Evolutionary conservation across 1,139 yeast genomes (phyloP), one percentile per base, ranked within the genome.

Genomic region (Yamadazyma jaroonii): DNA sequence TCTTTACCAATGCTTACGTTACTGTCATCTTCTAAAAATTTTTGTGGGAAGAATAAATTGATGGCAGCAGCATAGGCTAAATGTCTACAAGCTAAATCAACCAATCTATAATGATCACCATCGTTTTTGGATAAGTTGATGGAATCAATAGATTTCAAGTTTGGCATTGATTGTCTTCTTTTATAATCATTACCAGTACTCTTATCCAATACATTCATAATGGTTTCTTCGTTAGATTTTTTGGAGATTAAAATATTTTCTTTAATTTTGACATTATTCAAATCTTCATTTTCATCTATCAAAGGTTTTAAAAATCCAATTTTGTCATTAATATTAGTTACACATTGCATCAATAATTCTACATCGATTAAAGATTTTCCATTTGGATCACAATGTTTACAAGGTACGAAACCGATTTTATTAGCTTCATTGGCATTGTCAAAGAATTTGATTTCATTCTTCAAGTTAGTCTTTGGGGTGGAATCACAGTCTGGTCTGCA

Each of bases 41-140:
- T 47, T 31, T 39, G 42, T 6, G 51, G 52, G 40, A 46, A 47
- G 31, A 46, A 47, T 12, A 79, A 72, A 12, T 79, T 77, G 29
- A 74, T 67, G 10, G 82, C 85, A 3, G 94, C 95, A 20, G 94
- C 94, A 32, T 81, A 68, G 0, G 94, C 92, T 54, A 85, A 81
- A 57, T 84, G 92, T 45, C 92, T 78, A 56, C 95, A 85, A 1
- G 95, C 94, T 50, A 84, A 75, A 53, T 82, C 86, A 20, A 84
- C 88, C 27, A 85, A 67, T 41, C 84, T 71, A 48, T 80, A 72
- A 53, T 84, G 92, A 51, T 84, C 89, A 34, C 76, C 64, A 55
- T 80, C 84, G 53, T 77, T 78, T 51, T 77, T 78, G 20, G 80
- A 67, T 15, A 70, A 56, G 3, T 64, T 48, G 3, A 57, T 48